These are phyloP conservation scores for Suillus clintonianus DNA, from an alignment of 768 basidiomycete genomes.

Conservation along the genomic window DNA sequence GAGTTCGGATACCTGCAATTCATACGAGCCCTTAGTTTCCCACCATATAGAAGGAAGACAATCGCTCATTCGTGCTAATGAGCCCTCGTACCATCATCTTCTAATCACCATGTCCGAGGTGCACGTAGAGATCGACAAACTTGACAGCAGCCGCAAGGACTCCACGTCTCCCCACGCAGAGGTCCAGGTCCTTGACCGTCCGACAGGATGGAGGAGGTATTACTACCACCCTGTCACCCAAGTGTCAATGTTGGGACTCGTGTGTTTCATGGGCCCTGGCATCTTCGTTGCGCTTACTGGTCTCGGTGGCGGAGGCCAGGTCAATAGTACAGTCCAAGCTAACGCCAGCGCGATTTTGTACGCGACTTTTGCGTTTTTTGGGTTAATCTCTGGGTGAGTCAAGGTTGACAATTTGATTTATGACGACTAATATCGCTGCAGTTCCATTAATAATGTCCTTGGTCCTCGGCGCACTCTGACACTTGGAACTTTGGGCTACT, in stretches of 20 bases:
- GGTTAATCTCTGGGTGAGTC: constrained; percentile 70
- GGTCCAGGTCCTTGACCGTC: constrained; percentile 41
- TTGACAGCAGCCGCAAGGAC: neutral
- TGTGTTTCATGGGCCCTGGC: constrained; percentile 61
- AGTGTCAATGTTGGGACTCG: constrained; percentile 64
- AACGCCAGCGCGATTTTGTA: constrained; percentile 74
- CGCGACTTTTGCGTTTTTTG: constrained; percentile 57
- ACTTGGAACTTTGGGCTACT: constrained; percentile 70
- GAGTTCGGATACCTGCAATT: neutral
- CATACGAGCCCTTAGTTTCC: neutral
- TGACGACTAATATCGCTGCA: constrained; percentile 20
- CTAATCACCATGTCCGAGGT: constrained; percentile 22
- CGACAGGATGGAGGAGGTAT: constrained; percentile 51
- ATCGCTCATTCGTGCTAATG: neutral
- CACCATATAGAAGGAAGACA: neutral
- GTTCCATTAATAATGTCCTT: constrained; percentile 73
- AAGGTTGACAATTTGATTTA: constrained; percentile 13
- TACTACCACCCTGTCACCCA: constrained; percentile 52
- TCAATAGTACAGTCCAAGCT: constrained; percentile 63
- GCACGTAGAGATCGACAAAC: constrained; percentile 7
- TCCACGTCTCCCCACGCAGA: constrained; percentile 3
- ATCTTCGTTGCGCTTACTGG: constrained; percentile 82
- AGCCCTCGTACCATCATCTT: neutral
- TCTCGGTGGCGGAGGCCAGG: constrained; percentile 77
- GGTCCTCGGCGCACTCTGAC: constrained; percentile 70